These are phyloP conservation scores for Podaxis pistillaris DNA, from an alignment of 768 basidiomycete species.

Conservation along the genomic window DNA sequence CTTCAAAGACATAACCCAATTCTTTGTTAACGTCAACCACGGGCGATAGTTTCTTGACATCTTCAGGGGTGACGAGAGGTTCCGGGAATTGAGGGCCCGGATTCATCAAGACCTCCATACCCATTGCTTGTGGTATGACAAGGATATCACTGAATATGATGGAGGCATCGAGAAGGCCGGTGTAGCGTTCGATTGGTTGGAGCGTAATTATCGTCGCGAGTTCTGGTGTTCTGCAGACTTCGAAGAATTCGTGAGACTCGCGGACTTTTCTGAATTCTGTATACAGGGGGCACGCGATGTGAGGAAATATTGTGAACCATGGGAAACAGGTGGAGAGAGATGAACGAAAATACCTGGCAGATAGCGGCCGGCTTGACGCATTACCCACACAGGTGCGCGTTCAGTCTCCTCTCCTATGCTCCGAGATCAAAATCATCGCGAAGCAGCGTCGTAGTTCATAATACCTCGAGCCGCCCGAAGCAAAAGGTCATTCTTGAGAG, in stretches of 20 bases:
- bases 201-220: constrained; percentile 88
- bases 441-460: constrained; percentile 10
- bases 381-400: constrained; percentile 96
- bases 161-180: constrained; percentile 86
- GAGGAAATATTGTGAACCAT: background rate
- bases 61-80: constrained; percentile 76
- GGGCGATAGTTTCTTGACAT: constrained; percentile 58
- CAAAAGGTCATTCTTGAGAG: constrained; percentile 83
- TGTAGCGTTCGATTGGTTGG: constrained; percentile 89
- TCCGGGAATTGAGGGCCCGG: constrained; percentile 88
- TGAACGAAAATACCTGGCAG: constrained; percentile 69
- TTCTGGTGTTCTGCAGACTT: constrained; percentile 88
- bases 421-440: constrained; percentile 5
- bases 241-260: constrained; percentile 88
- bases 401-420: constrained; percentile 78
- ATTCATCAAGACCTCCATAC: constrained; percentile 93
- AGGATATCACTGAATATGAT: constrained; percentile 99
- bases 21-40: constrained; percentile 80
- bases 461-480: constrained; percentile 83
- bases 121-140: constrained; percentile 96
- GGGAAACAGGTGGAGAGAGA: constrained; percentile 15
- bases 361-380: constrained; percentile 96
- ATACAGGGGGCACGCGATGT: background rate
- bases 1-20: constrained; percentile 89
- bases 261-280: constrained; percentile 89